phyloP scores from a whole-genome alignment of 2,329 filamentous ascomycete genomes.

The Fusarium coffeatum region DNA sequence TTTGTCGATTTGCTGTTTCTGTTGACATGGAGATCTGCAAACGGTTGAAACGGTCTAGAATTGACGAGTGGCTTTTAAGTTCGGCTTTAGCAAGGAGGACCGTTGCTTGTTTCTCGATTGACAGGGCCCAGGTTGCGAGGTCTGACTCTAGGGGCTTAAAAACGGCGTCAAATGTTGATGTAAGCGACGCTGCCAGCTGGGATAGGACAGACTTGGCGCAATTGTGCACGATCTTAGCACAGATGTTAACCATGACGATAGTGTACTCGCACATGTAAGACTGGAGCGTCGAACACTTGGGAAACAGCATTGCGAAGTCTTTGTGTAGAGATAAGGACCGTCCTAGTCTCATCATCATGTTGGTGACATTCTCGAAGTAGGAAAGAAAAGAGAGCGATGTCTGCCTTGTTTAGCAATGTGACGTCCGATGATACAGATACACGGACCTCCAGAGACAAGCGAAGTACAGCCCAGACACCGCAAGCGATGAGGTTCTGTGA shows the following conservation, averaged over 20 bases:
- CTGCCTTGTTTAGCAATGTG: accelerated
- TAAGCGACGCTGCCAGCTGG: not conserved
- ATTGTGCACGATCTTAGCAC: not conserved
- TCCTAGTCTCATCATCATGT: not conserved
- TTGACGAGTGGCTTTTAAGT: accelerated
- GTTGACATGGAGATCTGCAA: not conserved
- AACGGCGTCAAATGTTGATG: accelerated
- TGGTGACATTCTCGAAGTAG: not conserved
- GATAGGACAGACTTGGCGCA: accelerated
- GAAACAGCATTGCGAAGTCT: accelerated
- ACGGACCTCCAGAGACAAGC: not conserved
- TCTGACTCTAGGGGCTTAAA: not conserved
- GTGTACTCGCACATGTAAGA: not conserved
- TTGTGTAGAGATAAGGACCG: accelerated
- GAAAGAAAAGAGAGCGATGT: not conserved
- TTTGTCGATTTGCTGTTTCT: no score
- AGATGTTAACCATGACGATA: not conserved
- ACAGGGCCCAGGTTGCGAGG: accelerated
- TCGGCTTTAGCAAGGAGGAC: not conserved
- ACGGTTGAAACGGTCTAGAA: not conserved
- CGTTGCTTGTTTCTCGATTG: not conserved
- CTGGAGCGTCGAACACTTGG: accelerated
- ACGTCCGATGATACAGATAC: accelerated
- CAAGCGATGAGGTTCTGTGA: not conserved
- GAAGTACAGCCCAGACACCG: not conserved